phyloP scores from a whole-genome alignment of 2,329 filamentous ascomycete genomes.

The Trichoderma sp. region DNA sequence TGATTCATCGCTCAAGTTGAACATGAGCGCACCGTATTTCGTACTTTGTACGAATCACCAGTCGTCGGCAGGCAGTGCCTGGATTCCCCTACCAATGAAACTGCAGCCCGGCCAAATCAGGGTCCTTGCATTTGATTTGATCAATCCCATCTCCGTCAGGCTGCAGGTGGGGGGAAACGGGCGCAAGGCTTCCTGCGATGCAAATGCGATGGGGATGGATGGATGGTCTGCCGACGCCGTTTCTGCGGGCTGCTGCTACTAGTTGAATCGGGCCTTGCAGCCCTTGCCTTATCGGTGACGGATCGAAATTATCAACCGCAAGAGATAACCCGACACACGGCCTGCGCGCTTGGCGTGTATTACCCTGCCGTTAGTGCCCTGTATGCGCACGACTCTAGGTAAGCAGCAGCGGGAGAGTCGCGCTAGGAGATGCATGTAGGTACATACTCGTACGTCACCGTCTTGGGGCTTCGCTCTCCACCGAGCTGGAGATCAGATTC shows the following conservation, averaged over 20 bases:
- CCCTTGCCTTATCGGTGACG: slow-evolving; percentile 28
- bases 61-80: too few species aligned
- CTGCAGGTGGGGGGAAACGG: background rate
- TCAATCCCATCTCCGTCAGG: too few species aligned
- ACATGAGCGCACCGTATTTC: too few species aligned
- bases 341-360: slow-evolving; percentile 12
- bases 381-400: slow-evolving; percentile 3
- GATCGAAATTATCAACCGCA: slow-evolving; percentile 28
- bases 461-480: too few species aligned
- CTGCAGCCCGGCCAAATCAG: slow-evolving; percentile 7
- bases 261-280: slow-evolving; percentile 28
- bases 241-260: background rate
- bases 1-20: too few species aligned
- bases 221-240: slow-evolving; percentile 11
- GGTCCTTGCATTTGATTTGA: slow-evolving; percentile 14
- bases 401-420: too few species aligned
- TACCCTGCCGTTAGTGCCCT: background rate
- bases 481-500: slow-evolving; percentile 1
- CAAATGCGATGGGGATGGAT: background rate
- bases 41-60: too few species aligned
- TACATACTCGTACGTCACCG: too few species aligned
- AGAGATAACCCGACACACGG: slow-evolving; percentile 23
- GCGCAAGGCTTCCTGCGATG: background rate
- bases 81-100: too few species aligned
- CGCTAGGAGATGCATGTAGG: too few species aligned